phyloP scores from a whole-genome alignment of 805 yeast genomes.

The Isabelozyma pseudorhagii region DNA sequence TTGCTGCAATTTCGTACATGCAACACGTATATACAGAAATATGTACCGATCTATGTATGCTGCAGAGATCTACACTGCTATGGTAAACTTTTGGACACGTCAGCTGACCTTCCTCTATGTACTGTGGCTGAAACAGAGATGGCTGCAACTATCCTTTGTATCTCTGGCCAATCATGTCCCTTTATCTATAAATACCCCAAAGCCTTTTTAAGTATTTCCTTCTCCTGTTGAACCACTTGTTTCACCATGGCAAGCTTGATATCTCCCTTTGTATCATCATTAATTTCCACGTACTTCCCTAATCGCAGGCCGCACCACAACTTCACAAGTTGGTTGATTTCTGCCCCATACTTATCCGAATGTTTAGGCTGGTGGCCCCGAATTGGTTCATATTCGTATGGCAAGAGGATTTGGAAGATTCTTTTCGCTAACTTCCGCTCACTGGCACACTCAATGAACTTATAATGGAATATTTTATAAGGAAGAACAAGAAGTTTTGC shows the following conservation, averaged over 20 bases:
- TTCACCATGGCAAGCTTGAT: neutral
- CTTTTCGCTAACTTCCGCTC: conserved; percentile 18
- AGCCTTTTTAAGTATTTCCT: conserved; percentile 16
- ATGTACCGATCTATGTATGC: no score
- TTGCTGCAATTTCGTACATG: no score
- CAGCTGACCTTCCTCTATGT: neutral
- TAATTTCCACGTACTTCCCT: conserved; percentile 10
- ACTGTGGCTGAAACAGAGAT: neutral
- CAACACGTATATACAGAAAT: no score
- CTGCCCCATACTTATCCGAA: conserved; percentile 5
- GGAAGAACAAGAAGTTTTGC: conserved; percentile 25
- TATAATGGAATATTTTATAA: conserved; percentile 21
- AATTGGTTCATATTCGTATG: conserved; percentile 1
- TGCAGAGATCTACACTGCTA: no score
- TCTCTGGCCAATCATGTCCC: no score
- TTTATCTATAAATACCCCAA: conserved; percentile 3
- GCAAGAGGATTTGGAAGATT: conserved; percentile 15
- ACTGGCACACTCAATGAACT: conserved; percentile 14
- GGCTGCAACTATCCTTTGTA: no score
- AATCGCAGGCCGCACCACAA: conserved; percentile 26
- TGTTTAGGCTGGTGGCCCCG: neutral
- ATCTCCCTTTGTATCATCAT: neutral
- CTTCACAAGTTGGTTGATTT: conserved; percentile 9
- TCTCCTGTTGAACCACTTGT: conserved; percentile 23
- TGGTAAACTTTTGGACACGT: neutral